Evolutionary conservation across 2,329 filamentous ascomycete species (phyloP).

Genomic region (Aureobasidium uvarum): DNA sequence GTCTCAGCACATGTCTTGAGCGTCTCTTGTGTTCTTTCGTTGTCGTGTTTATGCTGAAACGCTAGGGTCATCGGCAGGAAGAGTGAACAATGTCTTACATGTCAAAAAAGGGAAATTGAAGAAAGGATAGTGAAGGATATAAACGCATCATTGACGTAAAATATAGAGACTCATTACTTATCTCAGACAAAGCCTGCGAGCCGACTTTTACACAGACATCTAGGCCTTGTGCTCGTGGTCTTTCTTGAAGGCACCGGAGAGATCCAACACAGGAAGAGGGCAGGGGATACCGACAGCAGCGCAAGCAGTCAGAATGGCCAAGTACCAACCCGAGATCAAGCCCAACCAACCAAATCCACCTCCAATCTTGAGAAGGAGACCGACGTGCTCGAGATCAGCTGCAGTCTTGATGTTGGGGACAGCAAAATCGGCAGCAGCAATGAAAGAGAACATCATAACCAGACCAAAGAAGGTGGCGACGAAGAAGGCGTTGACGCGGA

Average conservation of each 20-base stretch:
- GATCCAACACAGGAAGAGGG: conserved; percentile 32
- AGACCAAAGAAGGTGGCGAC: conserved; percentile 34
- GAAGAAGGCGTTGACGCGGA: conserved; percentile 34
- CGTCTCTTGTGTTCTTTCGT: not conserved
- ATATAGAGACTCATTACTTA: not conserved
- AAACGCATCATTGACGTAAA: not conserved
- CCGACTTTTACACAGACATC: no score
- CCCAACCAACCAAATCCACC: conserved; percentile 35
- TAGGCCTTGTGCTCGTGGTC: not conserved
- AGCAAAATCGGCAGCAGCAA: conserved; percentile 35
- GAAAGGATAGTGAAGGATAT: not conserved
- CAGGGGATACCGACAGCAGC: conserved; percentile 33
- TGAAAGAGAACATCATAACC: conserved; percentile 33
- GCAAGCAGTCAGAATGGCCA: conserved; percentile 31
- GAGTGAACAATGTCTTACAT: not conserved
- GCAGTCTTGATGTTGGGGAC: conserved; percentile 28
- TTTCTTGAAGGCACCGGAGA: conserved; percentile 30
- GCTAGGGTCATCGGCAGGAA: not conserved
- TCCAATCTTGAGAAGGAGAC: conserved; percentile 31
- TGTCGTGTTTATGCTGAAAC: not conserved
- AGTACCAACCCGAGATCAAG: conserved; percentile 34
- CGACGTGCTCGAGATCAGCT: conserved; percentile 31
- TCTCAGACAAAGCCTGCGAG: not conserved
- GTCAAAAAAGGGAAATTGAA: not conserved
- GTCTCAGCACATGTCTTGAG: not conserved